Evolutionary conservation across 306 rosid species (phyloP).

Genomic region (Gynostemma pentaphyllum): DNA sequence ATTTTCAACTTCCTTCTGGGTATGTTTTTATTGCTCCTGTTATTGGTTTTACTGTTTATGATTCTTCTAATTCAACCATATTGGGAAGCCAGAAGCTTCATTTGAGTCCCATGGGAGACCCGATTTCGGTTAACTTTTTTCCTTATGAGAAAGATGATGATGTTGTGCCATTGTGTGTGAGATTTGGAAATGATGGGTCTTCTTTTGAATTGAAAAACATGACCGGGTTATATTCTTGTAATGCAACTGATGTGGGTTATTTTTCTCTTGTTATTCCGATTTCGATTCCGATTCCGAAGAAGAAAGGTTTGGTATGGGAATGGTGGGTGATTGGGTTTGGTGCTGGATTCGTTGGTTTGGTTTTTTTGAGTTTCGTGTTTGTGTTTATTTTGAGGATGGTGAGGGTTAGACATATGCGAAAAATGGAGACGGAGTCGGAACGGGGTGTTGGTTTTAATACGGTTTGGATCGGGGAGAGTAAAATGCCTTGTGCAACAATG

Average conservation of each 20-base stretch:
- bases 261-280: conserved; percentile 49
- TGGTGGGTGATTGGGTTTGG: conserved; percentile 45
- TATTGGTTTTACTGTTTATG: conserved; percentile 47
- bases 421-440: conserved; percentile 60
- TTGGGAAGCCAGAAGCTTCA: conserved; percentile 20
- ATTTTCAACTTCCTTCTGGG: conserved; percentile 48
- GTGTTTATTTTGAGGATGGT: conserved; percentile 15
- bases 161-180: conserved; percentile 42
- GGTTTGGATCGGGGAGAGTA: conserved; percentile 71
- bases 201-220: conserved; percentile 31
- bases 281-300: neutral
- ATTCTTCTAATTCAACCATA: conserved; percentile 25
- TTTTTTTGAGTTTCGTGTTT: conserved; percentile 23
- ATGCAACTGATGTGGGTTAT: conserved; percentile 32
- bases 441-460: conserved; percentile 43
- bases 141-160: conserved; percentile 6
- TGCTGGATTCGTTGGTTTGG: conserved; percentile 35
- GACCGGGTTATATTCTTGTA: conserved; percentile 34
- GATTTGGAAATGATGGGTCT: conserved; percentile 31
- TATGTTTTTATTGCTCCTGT: conserved; percentile 62
- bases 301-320: neutral
- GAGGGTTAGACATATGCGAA: conserved; percentile 26
- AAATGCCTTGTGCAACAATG: conserved; percentile 66
- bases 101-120: conserved; percentile 20
- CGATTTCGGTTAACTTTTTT: conserved; percentile 40